A percentile compares a stretch with the other conserved stretches of the same genome.
Evolutionary conservation across 441 rosid genomes (phyloP).

Genomic region (Populus hybrid): DNA sequence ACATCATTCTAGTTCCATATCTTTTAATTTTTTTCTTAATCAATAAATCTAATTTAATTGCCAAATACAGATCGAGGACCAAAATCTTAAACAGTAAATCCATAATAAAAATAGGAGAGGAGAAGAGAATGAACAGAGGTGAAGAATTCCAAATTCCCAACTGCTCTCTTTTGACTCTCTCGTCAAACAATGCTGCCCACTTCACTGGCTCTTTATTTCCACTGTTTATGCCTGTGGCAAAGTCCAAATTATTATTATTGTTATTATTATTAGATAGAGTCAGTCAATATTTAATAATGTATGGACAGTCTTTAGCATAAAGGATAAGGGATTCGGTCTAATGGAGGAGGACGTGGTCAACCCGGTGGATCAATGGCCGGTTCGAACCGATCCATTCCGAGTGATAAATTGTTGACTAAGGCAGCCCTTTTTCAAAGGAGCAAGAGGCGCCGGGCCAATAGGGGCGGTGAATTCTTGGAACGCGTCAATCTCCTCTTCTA

Average conservation of each 20-base stretch:
- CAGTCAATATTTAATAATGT: background rate
- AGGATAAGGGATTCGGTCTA: conserved; percentile 27
- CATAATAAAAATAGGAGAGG: too few species aligned
- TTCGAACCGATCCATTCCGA: conserved; percentile 2
- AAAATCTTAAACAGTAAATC: too few species aligned
- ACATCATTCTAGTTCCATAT: too few species aligned
- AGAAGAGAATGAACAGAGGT: too few species aligned
- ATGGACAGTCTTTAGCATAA: background rate
- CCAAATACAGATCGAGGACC: too few species aligned
- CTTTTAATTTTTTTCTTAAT: too few species aligned
- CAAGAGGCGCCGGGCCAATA: conserved; percentile 31
- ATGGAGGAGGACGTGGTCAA: conserved; percentile 33
- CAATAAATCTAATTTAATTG: too few species aligned
- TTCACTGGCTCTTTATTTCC: background rate
- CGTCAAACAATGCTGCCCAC: conserved; percentile 29
- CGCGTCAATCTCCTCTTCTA: conserved; percentile 33
- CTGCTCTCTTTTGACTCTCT: background rate
- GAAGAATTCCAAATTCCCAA: background rate
- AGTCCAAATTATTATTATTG: background rate
- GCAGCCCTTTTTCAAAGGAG: conserved; percentile 15
- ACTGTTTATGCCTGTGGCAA: background rate
- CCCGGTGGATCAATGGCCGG: conserved; percentile 16
- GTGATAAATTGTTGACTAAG: conserved; percentile 33
- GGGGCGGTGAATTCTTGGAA: conserved; percentile 29
- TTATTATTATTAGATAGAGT: background rate